A percentile compares a stretch with the other conserved stretches of the same genome.
Conservation (phyloP, 2,329 filamentous ascomycete genomes). For the Paecilomyces sp. region DNA sequence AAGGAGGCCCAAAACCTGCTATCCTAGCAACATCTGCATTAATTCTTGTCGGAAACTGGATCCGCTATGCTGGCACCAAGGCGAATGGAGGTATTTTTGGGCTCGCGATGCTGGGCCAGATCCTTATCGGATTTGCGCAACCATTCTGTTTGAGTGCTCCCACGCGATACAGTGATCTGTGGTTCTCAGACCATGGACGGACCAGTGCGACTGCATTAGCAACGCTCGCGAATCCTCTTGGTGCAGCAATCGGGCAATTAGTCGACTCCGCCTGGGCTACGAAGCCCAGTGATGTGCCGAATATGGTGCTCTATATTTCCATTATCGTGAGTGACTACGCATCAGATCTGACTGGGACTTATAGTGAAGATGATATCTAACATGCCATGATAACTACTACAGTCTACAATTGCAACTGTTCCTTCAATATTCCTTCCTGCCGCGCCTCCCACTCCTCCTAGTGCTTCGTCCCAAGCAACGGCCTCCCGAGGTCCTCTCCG, state of each 20-base stretch:
- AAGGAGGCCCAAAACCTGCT: slow-evolving; percentile 65
- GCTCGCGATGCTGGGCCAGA: slow-evolving; percentile 82
- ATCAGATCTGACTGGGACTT: not conserved
- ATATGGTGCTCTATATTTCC: slow-evolving; percentile 76
- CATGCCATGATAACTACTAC: too few relatives aligned
- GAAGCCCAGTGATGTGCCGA: slow-evolving; percentile 58
- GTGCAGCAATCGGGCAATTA: slow-evolving; percentile 80
- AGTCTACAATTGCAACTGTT: slow-evolving; percentile 58
- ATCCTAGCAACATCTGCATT: slow-evolving; percentile 68
- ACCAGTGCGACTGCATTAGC: slow-evolving; percentile 81
- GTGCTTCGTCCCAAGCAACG: slow-evolving; percentile 53
- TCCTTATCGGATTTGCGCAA: slow-evolving; percentile 81
- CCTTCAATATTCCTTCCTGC: slow-evolving; percentile 78
- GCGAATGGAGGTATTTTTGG: slow-evolving; percentile 59
- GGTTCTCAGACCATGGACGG: slow-evolving; percentile 81
- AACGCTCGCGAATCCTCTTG: slow-evolving; percentile 81
- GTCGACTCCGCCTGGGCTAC: slow-evolving; percentile 72
- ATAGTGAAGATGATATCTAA: not conserved
- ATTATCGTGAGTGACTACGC: slow-evolving; percentile 59
- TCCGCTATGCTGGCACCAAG: slow-evolving; percentile 68
- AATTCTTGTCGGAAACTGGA: slow-evolving; percentile 79
- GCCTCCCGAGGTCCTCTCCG: slow-evolving; percentile 46
- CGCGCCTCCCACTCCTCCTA: slow-evolving; percentile 68
- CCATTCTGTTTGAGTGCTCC: slow-evolving; percentile 88
- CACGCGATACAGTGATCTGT: slow-evolving; percentile 84